Percentiles rank a stretch among this genome's conserved stretches.
Evolutionary conservation across 2,329 filamentous ascomycete species (phyloP).

Genomic region (Aspergillus thermomutatus): DNA sequence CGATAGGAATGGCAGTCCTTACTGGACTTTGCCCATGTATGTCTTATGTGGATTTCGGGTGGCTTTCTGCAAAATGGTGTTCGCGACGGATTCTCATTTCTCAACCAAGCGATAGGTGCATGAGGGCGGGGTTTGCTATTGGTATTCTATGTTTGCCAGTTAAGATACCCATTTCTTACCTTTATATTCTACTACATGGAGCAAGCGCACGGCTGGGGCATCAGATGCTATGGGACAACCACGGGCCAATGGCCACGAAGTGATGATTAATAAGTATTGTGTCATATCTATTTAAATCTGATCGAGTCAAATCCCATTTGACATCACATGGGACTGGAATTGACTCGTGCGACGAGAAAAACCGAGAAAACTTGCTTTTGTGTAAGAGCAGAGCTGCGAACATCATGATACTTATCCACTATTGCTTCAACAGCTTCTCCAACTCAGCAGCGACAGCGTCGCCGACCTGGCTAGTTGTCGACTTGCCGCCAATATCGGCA

Average conservation of each 20-base stretch:
- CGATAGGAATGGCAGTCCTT: conserved; percentile 22
- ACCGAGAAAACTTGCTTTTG: neutral
- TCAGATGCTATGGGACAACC: neutral
- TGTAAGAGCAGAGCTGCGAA: neutral
- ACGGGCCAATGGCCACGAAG: neutral
- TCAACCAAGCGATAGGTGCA: neutral
- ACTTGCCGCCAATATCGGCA: conserved; percentile 76
- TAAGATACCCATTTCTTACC: conserved; percentile 11
- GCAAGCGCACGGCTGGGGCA: neutral
- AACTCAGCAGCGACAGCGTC: conserved; percentile 77
- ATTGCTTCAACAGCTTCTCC: conserved; percentile 60
- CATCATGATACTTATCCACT: neutral
- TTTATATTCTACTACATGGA: neutral
- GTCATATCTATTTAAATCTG: conserved; percentile 6
- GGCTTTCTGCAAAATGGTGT: neutral
- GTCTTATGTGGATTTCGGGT: neutral
- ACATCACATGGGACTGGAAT: neutral
- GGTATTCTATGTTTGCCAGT: neutral
- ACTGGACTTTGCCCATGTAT: neutral
- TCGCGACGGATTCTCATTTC: neutral
- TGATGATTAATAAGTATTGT: neutral
- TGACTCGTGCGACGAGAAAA: neutral
- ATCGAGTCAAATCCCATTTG: conserved; percentile 24
- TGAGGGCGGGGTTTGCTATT: neutral
- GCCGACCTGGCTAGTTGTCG: conserved; percentile 73